Conservation (phyloP, 2,329 filamentous ascomycete species). For the Penicillium sp. region DNA sequence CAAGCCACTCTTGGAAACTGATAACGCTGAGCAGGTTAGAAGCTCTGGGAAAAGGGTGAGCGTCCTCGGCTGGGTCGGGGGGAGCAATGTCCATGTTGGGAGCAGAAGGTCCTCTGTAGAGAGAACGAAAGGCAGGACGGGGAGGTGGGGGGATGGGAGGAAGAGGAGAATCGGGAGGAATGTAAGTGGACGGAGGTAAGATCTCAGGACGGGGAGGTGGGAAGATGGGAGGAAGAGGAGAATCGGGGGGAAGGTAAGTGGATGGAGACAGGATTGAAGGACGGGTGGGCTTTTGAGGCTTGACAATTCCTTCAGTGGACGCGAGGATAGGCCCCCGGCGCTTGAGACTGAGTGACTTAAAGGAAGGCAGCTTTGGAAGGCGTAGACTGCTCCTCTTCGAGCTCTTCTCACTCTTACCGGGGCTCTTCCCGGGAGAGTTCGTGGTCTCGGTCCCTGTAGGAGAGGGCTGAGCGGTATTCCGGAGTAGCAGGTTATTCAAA, state of each 20-base stretch:
- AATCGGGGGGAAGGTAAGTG: neutral
- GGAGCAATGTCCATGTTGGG: neutral
- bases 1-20: neutral
- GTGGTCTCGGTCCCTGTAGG: neutral
- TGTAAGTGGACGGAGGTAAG: neutral
- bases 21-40: neutral
- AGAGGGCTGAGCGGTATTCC: no score
- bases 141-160: neutral
- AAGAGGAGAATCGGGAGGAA: neutral
- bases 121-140: neutral
- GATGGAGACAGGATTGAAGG: neutral
- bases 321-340: neutral
- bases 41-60: no score
- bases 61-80: no score
- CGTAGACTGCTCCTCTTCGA: neutral
- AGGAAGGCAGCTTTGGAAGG: neutral
- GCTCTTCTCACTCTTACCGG: neutral
- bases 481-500: neutral
- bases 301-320: neutral
- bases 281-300: neutral
- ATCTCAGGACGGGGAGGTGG: neutral
- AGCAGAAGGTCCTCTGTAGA: neutral
- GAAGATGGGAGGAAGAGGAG: neutral
- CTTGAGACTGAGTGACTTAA: neutral
- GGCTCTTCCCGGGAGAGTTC: neutral